Evolutionary conservation across 345 rosid species (phyloP).

Genomic region (Brassica nigra): DNA sequence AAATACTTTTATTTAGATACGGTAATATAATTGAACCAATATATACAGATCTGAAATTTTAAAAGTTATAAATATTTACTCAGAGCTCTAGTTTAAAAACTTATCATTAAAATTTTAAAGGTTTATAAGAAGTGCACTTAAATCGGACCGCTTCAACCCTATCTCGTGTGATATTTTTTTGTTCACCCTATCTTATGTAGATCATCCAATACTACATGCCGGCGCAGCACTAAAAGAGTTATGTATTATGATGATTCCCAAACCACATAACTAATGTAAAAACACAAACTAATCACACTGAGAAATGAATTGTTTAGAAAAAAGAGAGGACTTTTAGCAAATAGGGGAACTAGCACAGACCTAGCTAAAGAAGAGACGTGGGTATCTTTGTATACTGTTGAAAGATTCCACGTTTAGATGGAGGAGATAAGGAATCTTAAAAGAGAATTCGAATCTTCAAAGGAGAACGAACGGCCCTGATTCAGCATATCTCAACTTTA

Average conservation of each 20-base stretch:
- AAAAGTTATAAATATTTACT: no score
- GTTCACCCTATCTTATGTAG: background rate
- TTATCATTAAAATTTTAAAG: no score
- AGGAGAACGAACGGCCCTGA: constrained; percentile 27
- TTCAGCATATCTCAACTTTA: constrained; percentile 13
- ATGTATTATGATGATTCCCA: background rate
- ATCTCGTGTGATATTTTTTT: background rate
- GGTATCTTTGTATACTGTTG: constrained; percentile 25
- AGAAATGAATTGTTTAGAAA: background rate
- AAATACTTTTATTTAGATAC: background rate
- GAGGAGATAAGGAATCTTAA: constrained; percentile 18
- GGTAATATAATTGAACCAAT: background rate
- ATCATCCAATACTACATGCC: background rate
- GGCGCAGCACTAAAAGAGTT: background rate
- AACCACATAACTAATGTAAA: background rate
- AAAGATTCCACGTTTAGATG: constrained; percentile 35
- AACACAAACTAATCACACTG: constrained; percentile 2
- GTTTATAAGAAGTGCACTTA: background rate
- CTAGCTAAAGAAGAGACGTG: constrained; percentile 17
- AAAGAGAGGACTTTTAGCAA: constrained; percentile 3
- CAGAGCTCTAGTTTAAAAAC: no score
- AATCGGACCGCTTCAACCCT: background rate
- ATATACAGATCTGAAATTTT: background rate
- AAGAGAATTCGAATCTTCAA: constrained; percentile 34
- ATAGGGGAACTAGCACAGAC: constrained; percentile 17